Evolutionary conservation across 2,329 filamentous ascomycete species (phyloP).

Genomic region (Pseudopyricularia javanii): DNA sequence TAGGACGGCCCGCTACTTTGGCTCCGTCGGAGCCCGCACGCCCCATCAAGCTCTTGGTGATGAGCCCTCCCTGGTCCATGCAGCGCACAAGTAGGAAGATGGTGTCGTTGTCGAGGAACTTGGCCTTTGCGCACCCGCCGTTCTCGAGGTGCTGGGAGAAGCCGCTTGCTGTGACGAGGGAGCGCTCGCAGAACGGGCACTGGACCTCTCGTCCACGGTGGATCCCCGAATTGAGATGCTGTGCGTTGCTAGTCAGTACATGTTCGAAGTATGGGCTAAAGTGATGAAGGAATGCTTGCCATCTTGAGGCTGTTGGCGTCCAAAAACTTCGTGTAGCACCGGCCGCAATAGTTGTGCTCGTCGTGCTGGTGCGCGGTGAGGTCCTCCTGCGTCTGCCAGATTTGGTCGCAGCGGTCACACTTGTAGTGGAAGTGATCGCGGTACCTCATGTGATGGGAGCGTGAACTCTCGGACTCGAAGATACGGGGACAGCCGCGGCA

Average conservation of each 20-base stretch:
- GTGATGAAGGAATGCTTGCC: no score
- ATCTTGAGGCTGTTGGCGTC: no score
- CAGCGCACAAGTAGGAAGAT: not conserved
- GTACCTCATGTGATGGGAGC: no score
- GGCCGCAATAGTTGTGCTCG: no score
- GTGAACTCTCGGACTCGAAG: no score
- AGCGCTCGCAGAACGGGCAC: not conserved
- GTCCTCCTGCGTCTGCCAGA: no score
- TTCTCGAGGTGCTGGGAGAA: not conserved
- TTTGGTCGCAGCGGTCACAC: no score
- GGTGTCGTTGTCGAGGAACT: not conserved
- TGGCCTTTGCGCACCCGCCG: not conserved
- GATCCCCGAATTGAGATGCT: not conserved
- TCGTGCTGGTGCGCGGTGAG: no score
- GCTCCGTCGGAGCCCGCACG: not conserved
- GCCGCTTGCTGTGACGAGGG: not conserved
- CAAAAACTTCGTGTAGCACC: no score
- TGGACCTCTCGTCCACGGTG: not conserved
- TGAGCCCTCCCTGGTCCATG: not conserved
- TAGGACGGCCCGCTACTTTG: not conserved
- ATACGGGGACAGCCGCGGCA: no score
- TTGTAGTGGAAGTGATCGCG: no score
- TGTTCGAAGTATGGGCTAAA: not conserved
- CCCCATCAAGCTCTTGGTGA: not conserved
- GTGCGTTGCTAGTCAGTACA: not conserved